phyloP scores from a whole-genome alignment of 1,284 basidiomycete species.

The Salmacisia buchloeana region DNA sequence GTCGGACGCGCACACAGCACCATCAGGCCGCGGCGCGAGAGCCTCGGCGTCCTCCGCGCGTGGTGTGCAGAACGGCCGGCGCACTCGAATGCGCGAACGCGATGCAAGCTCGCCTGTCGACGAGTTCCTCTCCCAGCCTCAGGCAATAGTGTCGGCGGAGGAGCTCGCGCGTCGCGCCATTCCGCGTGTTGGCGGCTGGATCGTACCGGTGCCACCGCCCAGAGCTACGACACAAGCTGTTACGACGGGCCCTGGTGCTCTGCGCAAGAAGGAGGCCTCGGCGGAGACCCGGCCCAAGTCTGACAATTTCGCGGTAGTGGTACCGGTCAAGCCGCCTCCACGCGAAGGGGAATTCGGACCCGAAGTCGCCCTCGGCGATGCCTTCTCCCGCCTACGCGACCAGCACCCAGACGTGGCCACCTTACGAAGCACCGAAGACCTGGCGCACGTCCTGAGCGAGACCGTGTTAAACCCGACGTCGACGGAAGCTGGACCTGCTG shows the following conservation, averaged over 20 bases:
- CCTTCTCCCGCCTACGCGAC: background rate
- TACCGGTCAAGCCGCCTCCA: background rate
- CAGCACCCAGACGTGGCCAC: background rate
- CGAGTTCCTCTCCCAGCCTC: background rate
- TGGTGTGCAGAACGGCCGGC: too few species aligned
- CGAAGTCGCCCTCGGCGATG: background rate
- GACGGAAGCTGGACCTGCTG: background rate
- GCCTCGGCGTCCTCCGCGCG: too few species aligned
- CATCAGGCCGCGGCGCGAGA: too few species aligned
- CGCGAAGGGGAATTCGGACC: background rate
- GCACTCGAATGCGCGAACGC: too few species aligned
- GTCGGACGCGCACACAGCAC: too few species aligned
- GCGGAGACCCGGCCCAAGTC: background rate
- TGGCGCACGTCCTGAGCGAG: background rate
- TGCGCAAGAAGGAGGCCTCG: background rate
- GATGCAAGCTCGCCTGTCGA: slow-evolving; percentile 5
- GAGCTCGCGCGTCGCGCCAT: background rate
- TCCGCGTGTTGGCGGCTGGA: background rate
- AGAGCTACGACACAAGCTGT: background rate
- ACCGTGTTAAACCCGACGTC: background rate
- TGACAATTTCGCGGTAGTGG: background rate
- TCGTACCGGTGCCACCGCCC: background rate
- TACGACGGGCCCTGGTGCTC: background rate
- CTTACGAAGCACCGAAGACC: background rate
- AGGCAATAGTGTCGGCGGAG: background rate